A percentile compares a stretch with the other conserved stretches of the same genome.
These are phyloP conservation scores for Penicillium bovifimosum DNA, from an alignment of 495 filamentous ascomycete genomes.

Conservation along the genomic window DNA sequence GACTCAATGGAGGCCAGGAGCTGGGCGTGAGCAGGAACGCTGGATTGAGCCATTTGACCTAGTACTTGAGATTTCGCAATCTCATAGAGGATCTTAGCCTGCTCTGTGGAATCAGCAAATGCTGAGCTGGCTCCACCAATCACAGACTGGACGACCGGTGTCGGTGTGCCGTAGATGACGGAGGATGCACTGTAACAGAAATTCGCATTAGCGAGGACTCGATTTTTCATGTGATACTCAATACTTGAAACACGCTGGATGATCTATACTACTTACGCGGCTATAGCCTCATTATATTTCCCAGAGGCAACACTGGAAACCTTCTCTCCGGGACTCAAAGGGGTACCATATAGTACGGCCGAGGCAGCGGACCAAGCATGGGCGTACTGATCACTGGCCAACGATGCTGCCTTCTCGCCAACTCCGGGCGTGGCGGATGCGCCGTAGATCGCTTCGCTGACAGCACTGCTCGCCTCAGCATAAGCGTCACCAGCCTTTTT, in stretches of 20 bases:
- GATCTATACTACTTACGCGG: slow-evolving; percentile 46
- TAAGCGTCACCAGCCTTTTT: slow-evolving; percentile 46
- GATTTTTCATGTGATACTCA: not conserved
- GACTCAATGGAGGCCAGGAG: slow-evolving; percentile 62
- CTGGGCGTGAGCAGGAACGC: slow-evolving; percentile 54
- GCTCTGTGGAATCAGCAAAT: slow-evolving; percentile 55
- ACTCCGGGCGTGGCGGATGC: slow-evolving; percentile 40
- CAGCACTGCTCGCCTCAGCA: slow-evolving; percentile 41
- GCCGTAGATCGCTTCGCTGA: slow-evolving; percentile 42
- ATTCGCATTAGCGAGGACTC: slow-evolving; percentile 2
- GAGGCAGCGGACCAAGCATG: slow-evolving; percentile 54
- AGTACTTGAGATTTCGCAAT: slow-evolving; percentile 62
- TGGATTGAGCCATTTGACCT: slow-evolving; percentile 59
- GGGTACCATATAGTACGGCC: slow-evolving; percentile 51
- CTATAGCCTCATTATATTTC: slow-evolving; percentile 53
- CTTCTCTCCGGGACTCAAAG: slow-evolving; percentile 45
- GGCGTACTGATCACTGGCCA: slow-evolving; percentile 52
- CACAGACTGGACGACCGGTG: slow-evolving; percentile 41
- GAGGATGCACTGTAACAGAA: slow-evolving; percentile 46
- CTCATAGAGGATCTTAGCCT: slow-evolving; percentile 58
- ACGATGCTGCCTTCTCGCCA: slow-evolving; percentile 39
- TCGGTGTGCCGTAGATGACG: slow-evolving; percentile 46
- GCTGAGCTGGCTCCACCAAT: slow-evolving; percentile 34
- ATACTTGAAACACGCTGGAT: not conserved
- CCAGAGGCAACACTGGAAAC: slow-evolving; percentile 49